These are phyloP conservation scores for Mycena capillaripes DNA, from an alignment of 768 basidiomycete species.

Conservation along the genomic window DNA sequence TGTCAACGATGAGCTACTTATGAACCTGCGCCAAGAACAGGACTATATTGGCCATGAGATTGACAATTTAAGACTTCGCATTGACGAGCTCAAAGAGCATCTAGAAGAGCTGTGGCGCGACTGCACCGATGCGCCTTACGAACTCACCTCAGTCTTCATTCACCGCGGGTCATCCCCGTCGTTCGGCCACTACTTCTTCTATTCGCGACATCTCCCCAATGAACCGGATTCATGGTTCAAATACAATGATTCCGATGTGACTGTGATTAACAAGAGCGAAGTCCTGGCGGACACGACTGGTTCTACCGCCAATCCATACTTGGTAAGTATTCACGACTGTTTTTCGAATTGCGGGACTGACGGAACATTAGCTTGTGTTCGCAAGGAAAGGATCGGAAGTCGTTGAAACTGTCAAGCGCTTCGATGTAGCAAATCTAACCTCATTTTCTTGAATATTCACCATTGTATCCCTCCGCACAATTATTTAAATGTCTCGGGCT, in stretches of 20 bases:
- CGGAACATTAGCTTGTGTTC: constrained; percentile 76
- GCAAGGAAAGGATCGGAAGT: constrained; percentile 84
- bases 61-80: constrained; percentile 63
- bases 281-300: constrained; percentile 93
- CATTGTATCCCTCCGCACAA: constrained; percentile 22
- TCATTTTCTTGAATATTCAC: constrained; percentile 38
- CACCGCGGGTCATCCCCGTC: constrained; percentile 91
- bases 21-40: constrained; percentile 67
- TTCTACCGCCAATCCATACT: constrained; percentile 90
- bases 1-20: constrained; percentile 72
- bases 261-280: constrained; percentile 82
- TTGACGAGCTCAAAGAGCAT: constrained; percentile 71
- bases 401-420: constrained; percentile 86
- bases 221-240: constrained; percentile 93
- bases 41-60: constrained; percentile 68
- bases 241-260: constrained; percentile 94
- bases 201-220: constrained; percentile 88
- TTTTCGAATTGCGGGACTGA: constrained; percentile 19
- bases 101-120: constrained; percentile 84
- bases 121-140: constrained; percentile 79
- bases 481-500: constrained; percentile 17
- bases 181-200: constrained; percentile 97
- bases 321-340: constrained; percentile 62
- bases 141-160: constrained; percentile 94
- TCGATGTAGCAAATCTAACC: constrained; percentile 52